Conservation (phyloP, 2,329 filamentous ascomycete species). For the Plectosphaerella plurivora region DNA sequence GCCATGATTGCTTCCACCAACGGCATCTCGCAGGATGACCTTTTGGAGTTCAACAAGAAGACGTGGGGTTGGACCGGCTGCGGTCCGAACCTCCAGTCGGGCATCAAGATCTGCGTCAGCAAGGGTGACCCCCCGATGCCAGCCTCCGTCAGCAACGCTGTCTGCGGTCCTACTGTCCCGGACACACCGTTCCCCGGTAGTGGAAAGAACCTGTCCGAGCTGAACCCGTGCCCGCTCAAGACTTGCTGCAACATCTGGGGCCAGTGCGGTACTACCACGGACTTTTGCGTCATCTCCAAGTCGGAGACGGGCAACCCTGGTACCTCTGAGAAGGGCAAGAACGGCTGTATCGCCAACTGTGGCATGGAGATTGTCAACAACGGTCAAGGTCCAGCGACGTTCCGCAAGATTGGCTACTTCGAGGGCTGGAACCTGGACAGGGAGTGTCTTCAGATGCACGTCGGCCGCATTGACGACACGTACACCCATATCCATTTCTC, state of each 20-base stretch:
- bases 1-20: constrained; percentile 21
- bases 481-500: constrained; percentile 28
- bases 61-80: constrained; percentile 28
- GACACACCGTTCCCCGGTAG: background rate
- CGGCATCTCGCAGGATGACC: constrained; percentile 22
- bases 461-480: background rate
- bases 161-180: background rate
- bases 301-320: constrained; percentile 28
- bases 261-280: constrained; percentile 36
- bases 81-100: background rate
- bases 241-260: constrained; percentile 24
- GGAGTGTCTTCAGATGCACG: background rate
- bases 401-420: constrained; percentile 25
- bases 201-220: background rate
- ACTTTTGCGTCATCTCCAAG: constrained; percentile 32
- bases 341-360: constrained; percentile 30
- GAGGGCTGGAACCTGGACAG: constrained; percentile 24
- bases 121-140: background rate
- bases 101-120: background rate
- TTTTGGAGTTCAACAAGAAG: constrained; percentile 30
- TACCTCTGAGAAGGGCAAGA: constrained; percentile 22
- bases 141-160: background rate
- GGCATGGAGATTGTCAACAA: constrained; percentile 21
- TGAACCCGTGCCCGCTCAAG: background rate
- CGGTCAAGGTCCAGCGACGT: constrained; percentile 15